phyloP scores from a whole-genome alignment of 1,284 basidiomycete species.

The Tausonia pullulans region DNA sequence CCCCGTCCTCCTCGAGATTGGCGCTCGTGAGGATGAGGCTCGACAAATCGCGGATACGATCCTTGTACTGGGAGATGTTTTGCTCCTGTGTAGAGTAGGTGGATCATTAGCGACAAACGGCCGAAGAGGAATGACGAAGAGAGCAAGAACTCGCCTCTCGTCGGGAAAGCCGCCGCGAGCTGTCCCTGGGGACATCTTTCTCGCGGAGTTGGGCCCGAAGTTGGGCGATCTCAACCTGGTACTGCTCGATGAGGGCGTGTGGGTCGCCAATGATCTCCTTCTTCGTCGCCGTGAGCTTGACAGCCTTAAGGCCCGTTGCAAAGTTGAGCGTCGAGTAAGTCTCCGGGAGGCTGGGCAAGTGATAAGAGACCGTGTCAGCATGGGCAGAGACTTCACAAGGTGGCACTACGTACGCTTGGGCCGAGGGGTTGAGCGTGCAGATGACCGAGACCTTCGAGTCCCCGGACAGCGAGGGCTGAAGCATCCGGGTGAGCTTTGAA shows the following conservation, averaged over 20 bases:
- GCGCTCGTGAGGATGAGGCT: conserved; percentile 77
- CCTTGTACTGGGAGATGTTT: conserved; percentile 39
- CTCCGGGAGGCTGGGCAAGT: conserved; percentile 50
- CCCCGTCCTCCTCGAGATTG: conserved; percentile 50
- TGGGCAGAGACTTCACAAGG: background rate
- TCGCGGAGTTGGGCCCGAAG: conserved; percentile 57
- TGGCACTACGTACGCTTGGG: conserved; percentile 30
- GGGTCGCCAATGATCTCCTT: conserved; percentile 90
- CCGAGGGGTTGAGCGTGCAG: conserved; percentile 82
- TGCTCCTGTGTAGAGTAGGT: conserved; percentile 22
- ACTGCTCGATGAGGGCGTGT: conserved; percentile 74
- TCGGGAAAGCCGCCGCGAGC: background rate
- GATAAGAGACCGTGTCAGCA: background rate
- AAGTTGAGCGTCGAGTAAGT: conserved; percentile 76
- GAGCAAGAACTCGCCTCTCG: background rate
- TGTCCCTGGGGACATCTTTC: conserved; percentile 40
- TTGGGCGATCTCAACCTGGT: conserved; percentile 80
- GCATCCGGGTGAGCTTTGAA: conserved; percentile 81
- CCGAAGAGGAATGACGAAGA: background rate
- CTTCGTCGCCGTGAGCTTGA: conserved; percentile 60
- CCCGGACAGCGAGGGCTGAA: conserved; percentile 88
- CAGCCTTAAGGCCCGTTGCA: conserved; percentile 44
- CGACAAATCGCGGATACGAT: conserved; percentile 69
- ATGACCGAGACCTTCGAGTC: conserved; percentile 94
- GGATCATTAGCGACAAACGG: background rate